Evolutionary conservation across 768 basidiomycete species (phyloP).

Genomic region (Mycena rebaudengoi): DNA sequence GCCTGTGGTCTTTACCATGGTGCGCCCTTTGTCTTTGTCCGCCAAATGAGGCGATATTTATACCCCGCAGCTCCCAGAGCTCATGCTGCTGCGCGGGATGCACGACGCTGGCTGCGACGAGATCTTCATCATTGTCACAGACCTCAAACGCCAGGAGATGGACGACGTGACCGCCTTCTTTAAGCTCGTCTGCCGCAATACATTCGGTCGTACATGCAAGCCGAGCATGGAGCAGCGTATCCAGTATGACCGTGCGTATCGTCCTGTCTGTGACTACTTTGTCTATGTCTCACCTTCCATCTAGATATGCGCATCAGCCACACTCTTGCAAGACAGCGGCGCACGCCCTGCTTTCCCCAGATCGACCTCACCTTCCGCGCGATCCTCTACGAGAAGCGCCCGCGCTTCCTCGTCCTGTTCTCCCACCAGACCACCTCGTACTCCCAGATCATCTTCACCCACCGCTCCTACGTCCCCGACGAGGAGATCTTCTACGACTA

Average conservation of each 20-base stretch:
- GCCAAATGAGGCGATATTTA: constrained; percentile 14
- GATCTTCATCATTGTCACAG: constrained; percentile 80
- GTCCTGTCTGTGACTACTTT: no score
- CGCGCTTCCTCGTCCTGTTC: constrained; percentile 80
- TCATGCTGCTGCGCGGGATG: constrained; percentile 84
- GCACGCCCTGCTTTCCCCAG: constrained; percentile 85
- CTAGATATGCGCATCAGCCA: constrained; percentile 78
- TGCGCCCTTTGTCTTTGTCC: constrained; percentile 39
- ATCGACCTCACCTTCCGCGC: constrained; percentile 82
- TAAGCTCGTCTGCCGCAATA: constrained; percentile 72
- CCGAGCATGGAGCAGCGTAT: constrained; percentile 73
- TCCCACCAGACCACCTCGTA: constrained; percentile 84
- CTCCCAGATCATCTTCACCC: constrained; percentile 83
- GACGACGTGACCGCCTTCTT: constrained; percentile 84
- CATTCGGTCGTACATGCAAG: constrained; percentile 70
- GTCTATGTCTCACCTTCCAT: no score
- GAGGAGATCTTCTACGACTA: constrained; percentile 80
- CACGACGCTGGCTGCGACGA: constrained; percentile 84
- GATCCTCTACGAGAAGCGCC: constrained; percentile 77
- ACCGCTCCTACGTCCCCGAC: constrained; percentile 73
- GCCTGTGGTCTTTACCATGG: constrained; percentile 85
- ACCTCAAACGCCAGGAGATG: constrained; percentile 82
- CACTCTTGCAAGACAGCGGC: constrained; percentile 69
- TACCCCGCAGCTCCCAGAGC: constrained; percentile 68
- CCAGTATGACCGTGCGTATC: constrained; percentile 75